Base-by-base conservation (phyloP, 352 stramenopile species). In the Phytophthora brassicae region DNA sequence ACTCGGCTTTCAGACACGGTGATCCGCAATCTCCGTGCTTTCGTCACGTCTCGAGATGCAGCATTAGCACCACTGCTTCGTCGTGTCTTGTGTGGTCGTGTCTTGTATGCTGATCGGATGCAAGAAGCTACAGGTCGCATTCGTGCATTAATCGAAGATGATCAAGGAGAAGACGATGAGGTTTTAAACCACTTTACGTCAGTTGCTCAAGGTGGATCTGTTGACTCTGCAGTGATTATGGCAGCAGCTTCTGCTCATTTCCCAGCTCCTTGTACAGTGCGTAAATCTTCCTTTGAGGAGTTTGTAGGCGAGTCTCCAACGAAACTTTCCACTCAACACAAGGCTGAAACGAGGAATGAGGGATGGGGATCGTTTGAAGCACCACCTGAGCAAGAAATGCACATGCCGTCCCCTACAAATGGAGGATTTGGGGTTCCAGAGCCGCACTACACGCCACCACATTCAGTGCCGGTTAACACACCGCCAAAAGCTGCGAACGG, bases 11-110 rank as follows among this genome's bases (percentile, higher is more conserved):
- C 83, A 3, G 85, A 94, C 28, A 60, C 62, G 1, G 85, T 86
- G 17, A 74, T 92, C 19, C 59, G 64, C 0, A 73, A 83, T 43
- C 60, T 94, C 4, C 76, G 80, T 6, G 72, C 79, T 6, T 94
- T 94, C 46, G 72, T 86, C 19, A 61, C 66, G 39, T 70, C 76
- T 22, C 74, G 83, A 23, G 85, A 94, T 38, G 52, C 75, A 14
- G 83, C 80, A 6, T 70, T 94, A 14, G 70, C 69, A 12, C 81
- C 85, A 12, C 70, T 94, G 11, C 52, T 94, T 44, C 72, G 84
- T 26, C 79, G 85, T 14, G 71, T 88, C 6, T 50, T 92, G 26
- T 79, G 87, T 51, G 87, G 90, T 42, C 85, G 85, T 6, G 54
- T 86, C 2, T 28, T 77, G 3, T 90, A 94, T 48, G 84, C 81